A percentile compares a stretch with the other conserved stretches of the same genome.
Conservation (phyloP, 2,329 filamentous ascomycete species). For the Xylariaceae sp. region DNA sequence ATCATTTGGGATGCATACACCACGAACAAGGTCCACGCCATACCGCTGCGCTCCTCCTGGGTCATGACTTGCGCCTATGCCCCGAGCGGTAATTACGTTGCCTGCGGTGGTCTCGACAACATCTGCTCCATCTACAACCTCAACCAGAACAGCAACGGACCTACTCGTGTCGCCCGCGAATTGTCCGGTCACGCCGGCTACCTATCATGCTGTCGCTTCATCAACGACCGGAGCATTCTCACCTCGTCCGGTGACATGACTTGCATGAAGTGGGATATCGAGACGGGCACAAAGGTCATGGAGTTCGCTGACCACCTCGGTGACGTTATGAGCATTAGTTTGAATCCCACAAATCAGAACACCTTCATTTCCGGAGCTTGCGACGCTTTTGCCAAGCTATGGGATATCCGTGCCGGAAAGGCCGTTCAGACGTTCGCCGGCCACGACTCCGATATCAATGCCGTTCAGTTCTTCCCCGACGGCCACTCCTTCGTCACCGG, state of each 20-base stretch:
- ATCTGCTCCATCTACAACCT: conserved; percentile 99
- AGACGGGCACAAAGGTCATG: conserved; percentile 93
- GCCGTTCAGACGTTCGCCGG: conserved; percentile 98
- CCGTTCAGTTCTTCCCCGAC: conserved; percentile 98
- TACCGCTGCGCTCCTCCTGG: conserved; percentile 95
- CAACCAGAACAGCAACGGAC: conserved; percentile 89
- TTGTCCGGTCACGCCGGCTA: conserved; percentile 96
- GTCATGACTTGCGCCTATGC: conserved; percentile 99
- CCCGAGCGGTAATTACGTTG: conserved; percentile 95
- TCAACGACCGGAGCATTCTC: conserved; percentile 95
- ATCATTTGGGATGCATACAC: conserved; percentile 99
- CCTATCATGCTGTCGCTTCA: conserved; percentile 96
- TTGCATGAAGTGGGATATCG: conserved; percentile 99
- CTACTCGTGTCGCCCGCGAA: conserved; percentile 90
- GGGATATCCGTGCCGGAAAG: conserved; percentile 98
- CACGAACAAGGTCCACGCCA: conserved; percentile 98
- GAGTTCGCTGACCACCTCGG: conserved; percentile 98
- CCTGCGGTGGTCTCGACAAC: conserved; percentile 97
- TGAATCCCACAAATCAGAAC: conserved; percentile 98
- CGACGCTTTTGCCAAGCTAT: conserved; percentile 96
- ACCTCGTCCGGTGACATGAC: conserved; percentile 99
- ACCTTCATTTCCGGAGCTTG: conserved; percentile 99
- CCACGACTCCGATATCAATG: conserved; percentile 98
- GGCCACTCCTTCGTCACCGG: conserved; percentile 97
- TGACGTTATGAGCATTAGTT: conserved; percentile 99